Evolutionary conservation across 768 basidiomycete genomes (phyloP), one percentile per base, ranked within the genome.

Genomic region (Rhodotorula sphaerocarpa): DNA sequence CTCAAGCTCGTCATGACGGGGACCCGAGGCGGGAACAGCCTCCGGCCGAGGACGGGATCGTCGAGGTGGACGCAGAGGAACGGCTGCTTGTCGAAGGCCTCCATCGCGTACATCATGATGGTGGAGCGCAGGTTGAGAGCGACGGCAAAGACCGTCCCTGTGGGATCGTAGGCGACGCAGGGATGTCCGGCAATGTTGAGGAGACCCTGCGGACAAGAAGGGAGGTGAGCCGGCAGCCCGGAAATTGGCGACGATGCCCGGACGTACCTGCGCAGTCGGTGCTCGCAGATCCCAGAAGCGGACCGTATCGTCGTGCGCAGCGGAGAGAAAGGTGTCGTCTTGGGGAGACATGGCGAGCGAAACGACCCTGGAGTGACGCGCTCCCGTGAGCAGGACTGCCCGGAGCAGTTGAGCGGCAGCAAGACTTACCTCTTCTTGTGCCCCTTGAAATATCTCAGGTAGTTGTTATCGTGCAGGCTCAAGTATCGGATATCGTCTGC

Each of bases 271-370:
- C 73, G 89, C 90, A 28, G 79, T 78, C 1, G 84, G 83, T 18
- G 84, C 79, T 48, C 92, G 85, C 44, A 96, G 80, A 76, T 99
- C 95, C 95, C 95, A 99, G 23, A 97, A 77, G 31, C 93, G 84
- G 25, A 97, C 92, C 2, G 91, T 96, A 72, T 86, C 88, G 78
- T 99, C 95, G 74, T 88, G 78, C 0, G 92, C 88, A 3, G 85
- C 88, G 16, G 93, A 95, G 81, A 99, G 86, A 78, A 99, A 97
- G 1, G 87, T 87, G 72, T 97, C 92, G 72, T 96, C 88, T 2
- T 86, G 80, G 1, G 95, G 95, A 1, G 88, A 90, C 59, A 97
- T 84, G 73, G 92, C 87, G 16, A 99, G 78, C 0, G 92, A 93
- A 39, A 87, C 81, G 5, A 99, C 95, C 60, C 85, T 30, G 27